phyloP scores from a whole-genome alignment of 2,329 filamentous ascomycete species.

The Bertia moriformis region DNA sequence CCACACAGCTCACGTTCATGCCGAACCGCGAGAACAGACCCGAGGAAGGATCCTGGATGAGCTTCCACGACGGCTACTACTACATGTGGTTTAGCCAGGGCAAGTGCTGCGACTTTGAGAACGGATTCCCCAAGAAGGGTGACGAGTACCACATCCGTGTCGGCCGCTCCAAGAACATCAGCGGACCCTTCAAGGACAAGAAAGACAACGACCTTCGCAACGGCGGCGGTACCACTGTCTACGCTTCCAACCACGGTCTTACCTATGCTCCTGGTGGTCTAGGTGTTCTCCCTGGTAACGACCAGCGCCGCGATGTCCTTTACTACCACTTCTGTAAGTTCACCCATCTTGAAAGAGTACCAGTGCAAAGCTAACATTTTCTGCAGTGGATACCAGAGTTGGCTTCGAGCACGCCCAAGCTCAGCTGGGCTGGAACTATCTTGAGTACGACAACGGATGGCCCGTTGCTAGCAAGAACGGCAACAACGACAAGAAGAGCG shows the following conservation, averaged over 20 bases:
- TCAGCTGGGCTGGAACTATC: conserved; percentile 17
- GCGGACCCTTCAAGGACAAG: conserved; percentile 18
- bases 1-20: conserved; percentile 12
- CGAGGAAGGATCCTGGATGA: conserved; percentile 19
- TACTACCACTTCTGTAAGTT: conserved; percentile 18
- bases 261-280: conserved; percentile 21
- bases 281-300: conserved; percentile 13
- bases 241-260: conserved; percentile 18
- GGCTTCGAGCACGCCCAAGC: conserved; percentile 18
- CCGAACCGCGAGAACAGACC: conserved; percentile 10
- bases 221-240: conserved; percentile 17
- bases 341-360: background rate
- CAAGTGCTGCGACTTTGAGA: conserved; percentile 16
- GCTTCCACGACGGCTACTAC: conserved; percentile 16
- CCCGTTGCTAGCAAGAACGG: conserved; percentile 11
- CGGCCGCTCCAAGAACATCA: conserved; percentile 14
- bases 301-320: conserved; percentile 13
- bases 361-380: background rate
- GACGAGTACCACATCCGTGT: conserved; percentile 15
- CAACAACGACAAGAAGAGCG: no score
- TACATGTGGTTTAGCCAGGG: conserved; percentile 22
- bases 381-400: no score
- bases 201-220: conserved; percentile 10
- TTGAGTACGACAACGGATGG: conserved; percentile 20
- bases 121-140: background rate